Evolutionary conservation across 192 early-diverging fungal genomes (phyloP).

Genomic region (Linnemannia schmuckeri): DNA sequence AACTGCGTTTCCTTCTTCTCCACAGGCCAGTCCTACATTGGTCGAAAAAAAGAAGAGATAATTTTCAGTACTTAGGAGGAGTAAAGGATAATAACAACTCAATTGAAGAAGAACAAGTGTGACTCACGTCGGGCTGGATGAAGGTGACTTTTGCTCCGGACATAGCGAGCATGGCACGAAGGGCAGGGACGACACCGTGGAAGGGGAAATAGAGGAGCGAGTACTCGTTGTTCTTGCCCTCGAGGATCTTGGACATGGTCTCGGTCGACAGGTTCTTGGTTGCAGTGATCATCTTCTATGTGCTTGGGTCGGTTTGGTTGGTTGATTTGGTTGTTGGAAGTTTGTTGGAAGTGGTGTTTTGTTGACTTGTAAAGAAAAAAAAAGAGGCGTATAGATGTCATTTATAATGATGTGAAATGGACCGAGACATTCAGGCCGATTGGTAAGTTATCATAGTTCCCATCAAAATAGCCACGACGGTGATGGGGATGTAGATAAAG

Average conservation of each 20-base stretch:
- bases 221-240: constrained; percentile 37
- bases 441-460: too few species aligned
- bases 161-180: constrained; percentile 47
- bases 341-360: neutral
- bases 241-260: constrained; percentile 12
- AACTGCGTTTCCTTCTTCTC: constrained; percentile 55
- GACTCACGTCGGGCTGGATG: constrained; percentile 10
- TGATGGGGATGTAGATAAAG: too few species aligned
- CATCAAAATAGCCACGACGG: too few species aligned
- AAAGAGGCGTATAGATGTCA: neutral
- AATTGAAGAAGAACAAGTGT: neutral
- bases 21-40: constrained; percentile 45
- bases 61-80: neutral
- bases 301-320: neutral
- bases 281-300: neutral
- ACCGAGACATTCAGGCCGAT: neutral
- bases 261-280: constrained; percentile 41
- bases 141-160: constrained; percentile 26
- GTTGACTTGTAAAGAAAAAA: neutral
- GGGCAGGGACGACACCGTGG: constrained; percentile 34
- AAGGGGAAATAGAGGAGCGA: constrained; percentile 30
- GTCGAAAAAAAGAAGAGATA: neutral
- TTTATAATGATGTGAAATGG: neutral
- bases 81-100: too few species aligned
- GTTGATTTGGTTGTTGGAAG: neutral